Percentiles rank a stretch among this genome's conserved stretches.
phyloP scores from a whole-genome alignment of 139 green algal genomes.

The Picochlorum sp. region DNA sequence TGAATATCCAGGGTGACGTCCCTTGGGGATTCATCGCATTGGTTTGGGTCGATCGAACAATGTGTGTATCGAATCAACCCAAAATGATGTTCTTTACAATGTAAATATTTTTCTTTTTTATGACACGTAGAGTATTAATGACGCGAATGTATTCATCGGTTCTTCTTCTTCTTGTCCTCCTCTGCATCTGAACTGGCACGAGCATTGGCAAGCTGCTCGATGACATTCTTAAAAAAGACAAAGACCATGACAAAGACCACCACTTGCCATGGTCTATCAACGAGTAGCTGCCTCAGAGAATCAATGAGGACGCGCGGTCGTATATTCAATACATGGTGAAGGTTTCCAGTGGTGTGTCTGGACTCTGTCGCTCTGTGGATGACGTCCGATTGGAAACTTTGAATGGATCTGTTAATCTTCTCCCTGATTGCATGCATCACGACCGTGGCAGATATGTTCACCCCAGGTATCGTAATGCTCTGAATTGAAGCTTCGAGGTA shows the following conservation, averaged over 20 bases:
- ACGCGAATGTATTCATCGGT: neutral
- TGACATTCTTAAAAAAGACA: slow-evolving; percentile 42
- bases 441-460: slow-evolving; percentile 8
- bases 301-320: no score
- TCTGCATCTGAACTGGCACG: slow-evolving; percentile 8
- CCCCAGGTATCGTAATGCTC: slow-evolving; percentile 24
- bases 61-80: no score
- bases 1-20: no score
- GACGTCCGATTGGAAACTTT: slow-evolving; percentile 55
- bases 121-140: no score
- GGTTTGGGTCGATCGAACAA: no score
- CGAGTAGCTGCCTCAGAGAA: no score
- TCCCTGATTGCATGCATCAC: slow-evolving; percentile 29
- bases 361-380: slow-evolving; percentile 23
- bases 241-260: slow-evolving; percentile 39
- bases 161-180: neutral
- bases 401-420: slow-evolving; percentile 52
- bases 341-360: neutral
- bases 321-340: no score
- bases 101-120: no score
- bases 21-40: no score
- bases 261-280: slow-evolving; percentile 17
- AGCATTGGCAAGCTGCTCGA: slow-evolving; percentile 57
- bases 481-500: slow-evolving; percentile 1
- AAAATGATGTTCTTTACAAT: no score